Evolutionary conservation across 2,329 filamentous ascomycete genomes (phyloP).

Genomic region (Blastomyces gilchristii): DNA sequence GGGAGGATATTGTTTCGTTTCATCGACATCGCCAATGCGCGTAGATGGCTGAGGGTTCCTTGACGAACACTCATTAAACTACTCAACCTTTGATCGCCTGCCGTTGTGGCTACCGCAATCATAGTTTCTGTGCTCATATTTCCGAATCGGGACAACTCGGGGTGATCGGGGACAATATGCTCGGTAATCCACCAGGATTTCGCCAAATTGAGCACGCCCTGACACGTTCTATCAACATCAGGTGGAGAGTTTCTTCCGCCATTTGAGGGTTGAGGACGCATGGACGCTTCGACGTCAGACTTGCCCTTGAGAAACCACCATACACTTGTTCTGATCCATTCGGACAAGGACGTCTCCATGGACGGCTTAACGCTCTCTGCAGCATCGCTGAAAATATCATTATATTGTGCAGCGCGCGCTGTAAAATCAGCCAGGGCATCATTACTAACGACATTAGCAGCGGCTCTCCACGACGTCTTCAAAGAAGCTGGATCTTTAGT

Average conservation of each 20-base stretch:
- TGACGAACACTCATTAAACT: slow-evolving; percentile 44
- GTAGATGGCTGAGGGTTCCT: slow-evolving; percentile 53
- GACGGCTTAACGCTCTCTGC: slow-evolving; percentile 63
- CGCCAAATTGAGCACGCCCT: slow-evolving; percentile 74
- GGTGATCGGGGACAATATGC: slow-evolving; percentile 31
- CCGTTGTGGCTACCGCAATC: slow-evolving; percentile 33
- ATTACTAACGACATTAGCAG: slow-evolving; percentile 43
- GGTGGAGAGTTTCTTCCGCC: slow-evolving; percentile 41
- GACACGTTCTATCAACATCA: slow-evolving; percentile 44
- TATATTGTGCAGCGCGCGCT: slow-evolving; percentile 59
- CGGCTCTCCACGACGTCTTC: slow-evolving; percentile 28
- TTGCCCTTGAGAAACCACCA: slow-evolving; percentile 91
- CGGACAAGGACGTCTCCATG: slow-evolving; percentile 50
- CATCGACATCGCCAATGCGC: slow-evolving; percentile 71
- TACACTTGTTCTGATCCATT: slow-evolving; percentile 61
- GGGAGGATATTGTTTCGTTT: slow-evolving; percentile 71
- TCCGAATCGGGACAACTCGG: slow-evolving; percentile 32
- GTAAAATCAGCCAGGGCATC: slow-evolving; percentile 62
- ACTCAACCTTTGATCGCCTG: slow-evolving; percentile 36
- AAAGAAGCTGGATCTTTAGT: slow-evolving; percentile 12
- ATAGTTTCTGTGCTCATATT: slow-evolving; percentile 31
- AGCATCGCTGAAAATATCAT: slow-evolving; percentile 65
- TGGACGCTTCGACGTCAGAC: slow-evolving; percentile 59
- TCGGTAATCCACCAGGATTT: slow-evolving; percentile 73
- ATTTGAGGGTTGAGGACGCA: slow-evolving; percentile 52